A percentile compares a stretch with the other conserved stretches of the same genome.
Conservation (phyloP, 352 stramenopile genomes). For the Chrysophaeum taylorii region DNA sequence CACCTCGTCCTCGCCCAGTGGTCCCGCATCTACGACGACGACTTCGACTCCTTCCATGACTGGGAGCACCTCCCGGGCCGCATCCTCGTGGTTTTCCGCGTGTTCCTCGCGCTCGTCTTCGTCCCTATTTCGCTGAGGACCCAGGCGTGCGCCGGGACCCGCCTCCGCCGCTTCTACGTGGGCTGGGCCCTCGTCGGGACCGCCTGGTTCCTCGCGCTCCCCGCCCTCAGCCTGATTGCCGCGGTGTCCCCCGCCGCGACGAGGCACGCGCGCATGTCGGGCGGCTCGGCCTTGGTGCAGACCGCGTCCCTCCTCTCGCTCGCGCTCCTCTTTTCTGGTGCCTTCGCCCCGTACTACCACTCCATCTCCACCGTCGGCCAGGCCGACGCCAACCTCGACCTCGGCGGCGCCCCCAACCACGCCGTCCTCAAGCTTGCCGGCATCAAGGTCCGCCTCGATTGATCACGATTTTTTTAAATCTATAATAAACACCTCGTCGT, state of each 20-base stretch:
- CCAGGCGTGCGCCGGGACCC: neutral
- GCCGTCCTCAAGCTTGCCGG: neutral
- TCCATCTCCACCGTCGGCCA: neutral
- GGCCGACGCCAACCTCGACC: neutral
- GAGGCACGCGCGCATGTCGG: neutral
- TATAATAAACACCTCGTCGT: neutral
- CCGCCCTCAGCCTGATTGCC: neutral
- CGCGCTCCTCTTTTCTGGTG: neutral
- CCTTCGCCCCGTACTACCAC: neutral
- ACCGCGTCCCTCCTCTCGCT: neutral
- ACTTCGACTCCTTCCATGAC: conserved; percentile 55
- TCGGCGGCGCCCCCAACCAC: neutral
- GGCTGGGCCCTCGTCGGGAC: neutral
- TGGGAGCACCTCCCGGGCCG: conserved; percentile 50
- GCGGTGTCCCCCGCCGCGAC: neutral
- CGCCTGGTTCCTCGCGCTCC: neutral
- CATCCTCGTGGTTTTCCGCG: conserved; percentile 44
- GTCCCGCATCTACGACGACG: conserved; percentile 50
- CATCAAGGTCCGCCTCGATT: neutral
- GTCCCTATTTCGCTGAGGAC: conserved; percentile 16
- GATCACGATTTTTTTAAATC: neutral
- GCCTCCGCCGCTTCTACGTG: neutral
- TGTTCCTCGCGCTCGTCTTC: conserved; percentile 39
- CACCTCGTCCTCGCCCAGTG: conserved; percentile 48
- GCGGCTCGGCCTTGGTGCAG: neutral